phyloP scores from a whole-genome alignment of 345 rosid species.

The Rhizophora apiculata region DNA sequence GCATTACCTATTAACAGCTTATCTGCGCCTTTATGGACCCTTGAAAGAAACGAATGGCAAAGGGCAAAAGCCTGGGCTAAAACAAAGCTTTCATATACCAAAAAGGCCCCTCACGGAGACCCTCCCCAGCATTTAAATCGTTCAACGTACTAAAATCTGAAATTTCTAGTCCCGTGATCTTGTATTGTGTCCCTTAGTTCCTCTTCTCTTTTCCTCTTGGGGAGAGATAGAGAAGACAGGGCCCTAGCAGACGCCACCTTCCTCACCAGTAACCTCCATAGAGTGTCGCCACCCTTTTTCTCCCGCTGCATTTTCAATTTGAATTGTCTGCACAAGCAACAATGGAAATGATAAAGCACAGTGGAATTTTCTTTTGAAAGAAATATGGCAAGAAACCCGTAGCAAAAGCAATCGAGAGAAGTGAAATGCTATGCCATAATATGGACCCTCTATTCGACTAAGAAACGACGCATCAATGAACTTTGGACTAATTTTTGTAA shows the following conservation, averaged over 20 bases:
- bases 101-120: too few species aligned
- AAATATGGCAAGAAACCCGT: too few species aligned
- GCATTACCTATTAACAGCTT: not conserved
- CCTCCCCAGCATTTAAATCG: not conserved
- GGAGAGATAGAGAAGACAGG: conserved; percentile 48
- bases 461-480: too few species aligned
- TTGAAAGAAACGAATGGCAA: not conserved
- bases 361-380: too few species aligned
- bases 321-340: conserved; percentile 56
- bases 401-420: too few species aligned
- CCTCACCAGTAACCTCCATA: conserved; percentile 71
- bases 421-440: too few species aligned
- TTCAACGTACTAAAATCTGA: not conserved
- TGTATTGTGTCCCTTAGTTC: conserved; percentile 22
- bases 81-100: not conserved
- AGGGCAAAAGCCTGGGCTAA: not conserved
- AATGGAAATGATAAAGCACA: not conserved
- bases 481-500: too few species aligned
- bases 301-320: conserved; percentile 46
- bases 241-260: conserved; percentile 71
- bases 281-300: conserved; percentile 42
- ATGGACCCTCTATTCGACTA: too few species aligned
- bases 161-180: conserved; percentile 10
- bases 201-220: conserved; percentile 54
- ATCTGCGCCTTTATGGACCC: not conserved